A percentile compares a stretch with the other conserved stretches of the same genome.
These are phyloP conservation scores for Lepidium didymum DNA, from an alignment of 345 rosid species.

Conservation along the genomic window DNA sequence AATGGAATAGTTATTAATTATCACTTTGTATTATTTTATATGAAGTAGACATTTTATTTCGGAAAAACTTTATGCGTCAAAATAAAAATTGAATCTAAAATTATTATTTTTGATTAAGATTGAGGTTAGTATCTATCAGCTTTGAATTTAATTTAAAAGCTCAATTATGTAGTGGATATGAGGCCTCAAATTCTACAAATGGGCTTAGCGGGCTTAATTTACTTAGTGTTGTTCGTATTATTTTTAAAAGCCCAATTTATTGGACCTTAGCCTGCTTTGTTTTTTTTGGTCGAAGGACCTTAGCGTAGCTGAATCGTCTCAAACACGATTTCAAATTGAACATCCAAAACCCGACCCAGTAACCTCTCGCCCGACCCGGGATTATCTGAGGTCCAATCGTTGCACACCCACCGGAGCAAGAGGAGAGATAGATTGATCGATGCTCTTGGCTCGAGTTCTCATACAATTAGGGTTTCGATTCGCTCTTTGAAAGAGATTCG, in stretches of 20 bases:
- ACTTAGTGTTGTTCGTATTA: no score
- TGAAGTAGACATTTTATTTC: neutral
- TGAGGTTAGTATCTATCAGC: no score
- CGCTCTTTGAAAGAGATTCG: slow-evolving; percentile 1
- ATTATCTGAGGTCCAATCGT: slow-evolving; percentile 23
- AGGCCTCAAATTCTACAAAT: no score
- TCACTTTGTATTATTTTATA: neutral
- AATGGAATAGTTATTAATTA: neutral
- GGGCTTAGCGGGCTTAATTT: no score
- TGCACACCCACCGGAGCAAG: neutral
- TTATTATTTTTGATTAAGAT: no score
- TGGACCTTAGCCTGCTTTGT: neutral
- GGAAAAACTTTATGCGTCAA: neutral
- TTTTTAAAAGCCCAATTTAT: neutral
- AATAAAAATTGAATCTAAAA: neutral
- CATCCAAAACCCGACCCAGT: slow-evolving; percentile 1
- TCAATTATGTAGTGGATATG: no score
- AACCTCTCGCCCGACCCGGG: slow-evolving; percentile 19
- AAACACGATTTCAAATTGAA: neutral
- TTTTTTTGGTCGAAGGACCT: no score
- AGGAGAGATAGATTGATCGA: slow-evolving; percentile 1
- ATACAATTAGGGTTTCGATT: slow-evolving; percentile 22
- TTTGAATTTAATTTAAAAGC: no score
- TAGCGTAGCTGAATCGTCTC: neutral
- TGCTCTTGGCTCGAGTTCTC: neutral